Conservation (phyloP, 352 stramenopile species). For the Globisporangium paroecandrum region DNA sequence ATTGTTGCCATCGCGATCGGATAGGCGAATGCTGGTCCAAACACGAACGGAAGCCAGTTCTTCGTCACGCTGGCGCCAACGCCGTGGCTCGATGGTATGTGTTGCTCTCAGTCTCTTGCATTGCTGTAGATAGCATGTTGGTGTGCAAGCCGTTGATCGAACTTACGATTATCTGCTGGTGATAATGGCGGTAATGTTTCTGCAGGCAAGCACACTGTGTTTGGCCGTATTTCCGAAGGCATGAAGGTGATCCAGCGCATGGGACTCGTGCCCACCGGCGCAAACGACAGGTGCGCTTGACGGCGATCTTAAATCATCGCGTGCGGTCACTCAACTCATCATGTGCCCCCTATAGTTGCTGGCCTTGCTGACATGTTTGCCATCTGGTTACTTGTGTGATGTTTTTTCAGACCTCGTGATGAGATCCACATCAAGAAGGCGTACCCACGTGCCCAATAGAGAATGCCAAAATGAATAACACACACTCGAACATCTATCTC, state of each 20-base stretch:
- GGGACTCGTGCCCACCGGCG: constrained; percentile 84
- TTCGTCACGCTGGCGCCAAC: constrained; percentile 93
- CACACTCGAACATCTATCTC: constrained; percentile 1
- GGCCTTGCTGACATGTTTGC: neutral
- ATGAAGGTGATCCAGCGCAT: constrained; percentile 93
- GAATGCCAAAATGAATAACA: neutral
- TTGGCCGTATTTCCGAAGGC: constrained; percentile 89
- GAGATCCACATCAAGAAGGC: constrained; percentile 74
- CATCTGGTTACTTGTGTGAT: neutral
- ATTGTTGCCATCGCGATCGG: neutral
- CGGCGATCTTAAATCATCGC: neutral
- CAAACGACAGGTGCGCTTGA: constrained; percentile 69
- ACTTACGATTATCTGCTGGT: neutral
- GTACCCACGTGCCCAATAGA: constrained; percentile 58
- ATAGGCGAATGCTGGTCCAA: constrained; percentile 87
- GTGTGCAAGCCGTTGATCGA: too few relatives aligned
- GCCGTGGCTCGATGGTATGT: constrained; percentile 87
- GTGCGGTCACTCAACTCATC: neutral
- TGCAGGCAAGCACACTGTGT: constrained; percentile 91
- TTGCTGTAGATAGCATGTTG: too few relatives aligned
- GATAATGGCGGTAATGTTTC: neutral
- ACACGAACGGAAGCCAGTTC: constrained; percentile 93
- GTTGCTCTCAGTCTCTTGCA: too few relatives aligned
- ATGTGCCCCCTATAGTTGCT: neutral
- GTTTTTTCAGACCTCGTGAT: constrained; percentile 55